These are phyloP conservation scores for Pulicaria dysenterica DNA, from an alignment of 129 eudicot species.

Conservation along the genomic window DNA sequence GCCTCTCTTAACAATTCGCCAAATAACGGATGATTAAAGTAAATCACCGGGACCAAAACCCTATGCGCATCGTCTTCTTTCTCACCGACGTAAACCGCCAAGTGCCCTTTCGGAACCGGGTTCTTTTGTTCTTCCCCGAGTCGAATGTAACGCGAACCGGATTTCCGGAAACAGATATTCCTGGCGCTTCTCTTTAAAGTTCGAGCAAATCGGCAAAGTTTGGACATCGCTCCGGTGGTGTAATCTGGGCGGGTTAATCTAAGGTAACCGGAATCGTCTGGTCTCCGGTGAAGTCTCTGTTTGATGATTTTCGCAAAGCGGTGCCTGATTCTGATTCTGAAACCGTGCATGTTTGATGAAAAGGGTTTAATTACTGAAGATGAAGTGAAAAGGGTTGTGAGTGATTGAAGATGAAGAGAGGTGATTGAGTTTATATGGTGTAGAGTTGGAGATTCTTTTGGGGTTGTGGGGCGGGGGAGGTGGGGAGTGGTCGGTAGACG, in stretches of 20 bases:
- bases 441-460: constrained; percentile 7
- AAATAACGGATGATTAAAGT: constrained; percentile 76
- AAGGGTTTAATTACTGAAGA: constrained; percentile 22
- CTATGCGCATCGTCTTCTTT: constrained; percentile 50
- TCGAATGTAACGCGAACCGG: constrained; percentile 41
- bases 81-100: constrained; percentile 82
- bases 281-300: constrained; percentile 36
- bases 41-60: constrained; percentile 71
- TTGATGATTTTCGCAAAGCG: constrained; percentile 44
- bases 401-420: not conserved
- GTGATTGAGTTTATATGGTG: constrained; percentile 17
- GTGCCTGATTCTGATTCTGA: constrained; percentile 50
- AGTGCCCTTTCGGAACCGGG: constrained; percentile 67
- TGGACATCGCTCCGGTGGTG: constrained; percentile 40
- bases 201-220: constrained; percentile 42
- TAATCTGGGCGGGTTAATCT: constrained; percentile 22
- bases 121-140: constrained; percentile 38
- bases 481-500: constrained; percentile 31
- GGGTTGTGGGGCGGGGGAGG: constrained; percentile 13
- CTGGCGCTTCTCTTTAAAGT: constrained; percentile 43
- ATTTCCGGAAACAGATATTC: constrained; percentile 29
- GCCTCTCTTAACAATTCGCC: constrained; percentile 64
- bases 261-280: constrained; percentile 8
- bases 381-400: not conserved
- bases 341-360: constrained; percentile 36